A percentile compares a stretch with the other conserved stretches of the same genome.
These are phyloP conservation scores for Pseudomonodictys pantanalensis DNA, from an alignment of 495 filamentous ascomycete genomes.

Conservation along the genomic window DNA sequence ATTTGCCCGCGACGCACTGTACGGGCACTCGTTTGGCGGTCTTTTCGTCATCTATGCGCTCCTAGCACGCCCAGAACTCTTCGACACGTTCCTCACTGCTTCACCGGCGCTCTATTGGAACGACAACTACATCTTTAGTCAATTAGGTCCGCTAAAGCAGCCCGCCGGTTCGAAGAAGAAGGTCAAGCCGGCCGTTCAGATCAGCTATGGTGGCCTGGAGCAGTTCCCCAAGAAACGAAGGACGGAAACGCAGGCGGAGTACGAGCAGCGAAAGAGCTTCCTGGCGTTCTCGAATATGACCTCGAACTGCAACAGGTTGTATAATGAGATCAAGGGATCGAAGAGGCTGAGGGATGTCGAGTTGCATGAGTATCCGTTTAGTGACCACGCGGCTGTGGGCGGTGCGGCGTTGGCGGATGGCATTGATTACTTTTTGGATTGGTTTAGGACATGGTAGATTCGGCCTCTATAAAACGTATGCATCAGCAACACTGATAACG, in stretches of 20 bases:
- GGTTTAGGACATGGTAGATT: neutral
- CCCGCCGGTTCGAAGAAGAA: neutral
- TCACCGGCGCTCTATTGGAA: slow-evolving; percentile 21
- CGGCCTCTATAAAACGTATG: neutral
- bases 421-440: slow-evolving; percentile 28
- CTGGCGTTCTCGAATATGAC: slow-evolving; percentile 6
- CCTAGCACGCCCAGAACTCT: slow-evolving; percentile 9
- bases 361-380: slow-evolving; percentile 22
- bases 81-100: slow-evolving; percentile 24
- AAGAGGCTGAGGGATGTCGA: slow-evolving; percentile 10
- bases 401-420: slow-evolving; percentile 18
- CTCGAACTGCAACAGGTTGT: slow-evolving; percentile 2
- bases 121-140: slow-evolving; percentile 16
- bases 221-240: slow-evolving; percentile 15
- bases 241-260: slow-evolving; percentile 17
- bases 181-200: slow-evolving; percentile 15
- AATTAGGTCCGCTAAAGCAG: neutral
- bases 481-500: neutral
- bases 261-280: slow-evolving; percentile 5
- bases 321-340: slow-evolving; percentile 2
- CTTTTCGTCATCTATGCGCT: slow-evolving; percentile 24
- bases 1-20: slow-evolving; percentile 22
- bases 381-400: slow-evolving; percentile 23
- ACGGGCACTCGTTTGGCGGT: slow-evolving; percentile 25
- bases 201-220: slow-evolving; percentile 19